phyloP scores from a whole-genome alignment of 192 early-diverging fungal species.

The Podila epigama region DNA sequence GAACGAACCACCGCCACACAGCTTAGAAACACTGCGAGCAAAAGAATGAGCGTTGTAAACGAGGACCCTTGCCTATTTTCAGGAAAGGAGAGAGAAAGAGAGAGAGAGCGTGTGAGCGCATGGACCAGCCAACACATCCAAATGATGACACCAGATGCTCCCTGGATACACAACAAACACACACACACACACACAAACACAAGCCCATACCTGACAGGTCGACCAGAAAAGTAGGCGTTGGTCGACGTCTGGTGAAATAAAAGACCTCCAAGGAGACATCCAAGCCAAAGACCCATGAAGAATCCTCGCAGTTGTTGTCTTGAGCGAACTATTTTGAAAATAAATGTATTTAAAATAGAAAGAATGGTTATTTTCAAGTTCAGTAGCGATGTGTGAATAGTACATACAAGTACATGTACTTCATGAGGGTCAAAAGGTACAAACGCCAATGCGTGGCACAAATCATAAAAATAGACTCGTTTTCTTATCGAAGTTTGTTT shows the following conservation, averaged over 20 bases:
- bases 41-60: conserved; percentile 12
- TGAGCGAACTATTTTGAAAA: conserved; percentile 16
- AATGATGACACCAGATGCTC: too few relatives aligned
- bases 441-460: neutral
- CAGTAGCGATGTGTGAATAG: too few relatives aligned
- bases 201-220: conserved; percentile 36
- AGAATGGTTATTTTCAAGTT: neutral
- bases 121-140: neutral
- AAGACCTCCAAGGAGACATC: conserved; percentile 30
- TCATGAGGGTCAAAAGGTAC: neutral
- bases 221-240: conserved; percentile 28
- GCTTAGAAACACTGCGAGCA: conserved; percentile 19
- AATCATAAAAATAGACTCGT: neutral
- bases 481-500: neutral
- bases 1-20: conserved; percentile 31
- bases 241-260: conserved; percentile 29
- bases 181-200: too few relatives aligned
- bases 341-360: neutral
- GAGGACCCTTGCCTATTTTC: conserved; percentile 24
- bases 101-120: neutral
- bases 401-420: too few relatives aligned
- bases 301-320: conserved; percentile 43
- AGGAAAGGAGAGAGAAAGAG: neutral
- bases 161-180: too few relatives aligned
- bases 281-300: conserved; percentile 36